These are phyloP conservation scores for Juglanconis sp. DNA, from an alignment of 2,329 filamentous ascomycete species.

Conservation along the genomic window DNA sequence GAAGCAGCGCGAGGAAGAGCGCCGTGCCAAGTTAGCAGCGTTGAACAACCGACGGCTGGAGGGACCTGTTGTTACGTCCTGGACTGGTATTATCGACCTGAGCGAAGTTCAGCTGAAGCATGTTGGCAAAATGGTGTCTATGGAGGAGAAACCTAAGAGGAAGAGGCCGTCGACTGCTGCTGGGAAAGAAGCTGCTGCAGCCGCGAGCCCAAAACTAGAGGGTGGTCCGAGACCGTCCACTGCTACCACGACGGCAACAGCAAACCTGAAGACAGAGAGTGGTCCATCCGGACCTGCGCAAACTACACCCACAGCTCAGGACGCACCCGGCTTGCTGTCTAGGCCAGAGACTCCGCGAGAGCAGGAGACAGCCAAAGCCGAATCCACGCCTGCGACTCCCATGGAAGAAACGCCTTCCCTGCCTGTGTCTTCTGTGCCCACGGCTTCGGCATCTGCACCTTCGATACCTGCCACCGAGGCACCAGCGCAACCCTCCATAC, in stretches of 20 bases:
- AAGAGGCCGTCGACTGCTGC: conserved; percentile 43
- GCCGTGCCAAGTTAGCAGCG: conserved; percentile 78
- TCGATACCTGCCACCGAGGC: conserved; percentile 19
- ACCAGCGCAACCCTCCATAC: conserved; percentile 21
- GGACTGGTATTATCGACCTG: conserved; percentile 88
- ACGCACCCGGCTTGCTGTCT: not conserved
- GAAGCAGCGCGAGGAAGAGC: conserved; percentile 80
- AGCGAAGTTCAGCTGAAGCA: conserved; percentile 70
- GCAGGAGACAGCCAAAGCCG: conserved; percentile 14
- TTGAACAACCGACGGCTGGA: conserved; percentile 82
- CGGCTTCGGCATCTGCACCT: conserved; percentile 16
- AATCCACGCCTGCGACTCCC: conserved; percentile 5
- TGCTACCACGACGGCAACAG: conserved; percentile 3
- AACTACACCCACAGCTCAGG: conserved; percentile 12
- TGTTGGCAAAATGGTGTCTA: conserved; percentile 62
- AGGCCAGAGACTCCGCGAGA: conserved; percentile 6
- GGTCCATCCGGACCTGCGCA: conserved; percentile 15
- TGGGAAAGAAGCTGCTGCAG: conserved; percentile 21
- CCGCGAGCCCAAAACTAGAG: conserved; percentile 27
- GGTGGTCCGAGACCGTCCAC: conserved; percentile 18
- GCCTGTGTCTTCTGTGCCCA: not conserved
- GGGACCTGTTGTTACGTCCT: conserved; percentile 86
- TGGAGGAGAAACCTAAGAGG: conserved; percentile 56
- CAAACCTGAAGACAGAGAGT: conserved; percentile 18
- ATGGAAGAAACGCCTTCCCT: not conserved